Evolutionary conservation across 139 green algal species (phyloP).

Genomic region (Tetraselmis striata): DNA sequence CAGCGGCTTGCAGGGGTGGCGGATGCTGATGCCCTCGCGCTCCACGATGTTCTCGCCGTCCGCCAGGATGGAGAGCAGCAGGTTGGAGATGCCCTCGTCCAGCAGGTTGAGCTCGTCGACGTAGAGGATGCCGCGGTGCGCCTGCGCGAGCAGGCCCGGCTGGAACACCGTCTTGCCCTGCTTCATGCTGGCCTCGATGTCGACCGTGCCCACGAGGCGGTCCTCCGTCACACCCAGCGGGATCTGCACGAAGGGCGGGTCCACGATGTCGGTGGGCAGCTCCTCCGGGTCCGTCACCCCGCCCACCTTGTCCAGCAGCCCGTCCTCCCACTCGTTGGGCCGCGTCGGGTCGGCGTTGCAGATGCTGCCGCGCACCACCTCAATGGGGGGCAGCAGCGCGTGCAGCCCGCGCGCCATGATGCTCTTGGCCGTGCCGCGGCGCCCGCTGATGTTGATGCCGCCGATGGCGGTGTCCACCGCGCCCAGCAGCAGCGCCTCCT

Average conservation of each 20-base stretch:
- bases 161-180: conserved; percentile 95
- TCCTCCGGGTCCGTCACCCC: conserved; percentile 5
- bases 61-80: conserved; percentile 90
- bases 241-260: conserved; percentile 93
- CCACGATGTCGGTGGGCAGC: conserved; percentile 43
- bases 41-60: conserved; percentile 96
- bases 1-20: conserved; percentile 90
- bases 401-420: conserved; percentile 95
- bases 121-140: conserved; percentile 82
- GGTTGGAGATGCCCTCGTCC: conserved; percentile 96
- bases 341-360: conserved; percentile 93
- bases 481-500: conserved; percentile 93
- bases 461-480: conserved; percentile 85
- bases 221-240: conserved; percentile 98
- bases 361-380: conserved; percentile 83
- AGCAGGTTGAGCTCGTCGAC: conserved; percentile 97
- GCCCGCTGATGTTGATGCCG: conserved; percentile 88
- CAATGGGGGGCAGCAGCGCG: conserved; percentile 92
- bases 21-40: conserved; percentile 92
- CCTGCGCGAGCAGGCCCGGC: conserved; percentile 92
- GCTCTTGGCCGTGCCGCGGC: conserved; percentile 83
- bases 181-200: conserved; percentile 98
- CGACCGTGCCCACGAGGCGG: conserved; percentile 93
- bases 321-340: conserved; percentile 78
- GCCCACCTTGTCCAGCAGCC: conserved; percentile 56